phyloP scores from a whole-genome alignment of 371 early-diverging fungal species.

The Actinomucor elegans region DNA sequence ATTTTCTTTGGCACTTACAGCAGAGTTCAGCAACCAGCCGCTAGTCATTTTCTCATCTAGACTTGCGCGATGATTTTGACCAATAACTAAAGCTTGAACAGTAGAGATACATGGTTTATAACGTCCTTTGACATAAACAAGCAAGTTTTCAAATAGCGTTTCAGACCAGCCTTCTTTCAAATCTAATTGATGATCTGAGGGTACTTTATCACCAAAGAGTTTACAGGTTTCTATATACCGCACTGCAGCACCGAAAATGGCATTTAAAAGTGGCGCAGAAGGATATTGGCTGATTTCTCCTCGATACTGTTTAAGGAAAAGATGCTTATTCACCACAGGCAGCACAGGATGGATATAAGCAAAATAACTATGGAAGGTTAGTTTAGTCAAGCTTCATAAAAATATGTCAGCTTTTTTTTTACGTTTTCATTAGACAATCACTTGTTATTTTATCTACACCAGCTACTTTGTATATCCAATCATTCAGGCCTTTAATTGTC shows the following conservation, averaged over 20 bases:
- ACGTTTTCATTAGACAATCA: constrained; percentile 48
- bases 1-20: constrained; percentile 29
- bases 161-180: constrained; percentile 41
- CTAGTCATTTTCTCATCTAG: constrained; percentile 39
- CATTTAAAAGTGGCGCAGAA: constrained; percentile 39
- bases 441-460: constrained; percentile 43
- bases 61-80: constrained; percentile 42
- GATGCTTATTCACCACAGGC: constrained; percentile 46
- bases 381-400: not conserved
- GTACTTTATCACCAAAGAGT: constrained; percentile 33
- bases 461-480: constrained; percentile 42
- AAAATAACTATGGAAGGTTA: constrained; percentile 39
- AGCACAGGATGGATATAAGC: constrained; percentile 50
- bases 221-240: constrained; percentile 45
- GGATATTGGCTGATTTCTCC: constrained; percentile 40
- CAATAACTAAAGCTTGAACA: constrained; percentile 45
- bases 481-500: constrained; percentile 36
- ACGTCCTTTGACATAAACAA: constrained; percentile 26
- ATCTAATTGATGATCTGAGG: constrained; percentile 7
- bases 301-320: constrained; percentile 51
- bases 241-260: constrained; percentile 49
- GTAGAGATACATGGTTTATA: constrained; percentile 41
- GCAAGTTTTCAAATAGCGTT: constrained; percentile 38
- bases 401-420: constrained; percentile 12
- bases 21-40: constrained; percentile 40